Evolutionary conservation across 2,329 filamentous ascomycete genomes (phyloP), one percentile per base, ranked within the genome.

Genomic region (Cladophialophora psammophila): DNA sequence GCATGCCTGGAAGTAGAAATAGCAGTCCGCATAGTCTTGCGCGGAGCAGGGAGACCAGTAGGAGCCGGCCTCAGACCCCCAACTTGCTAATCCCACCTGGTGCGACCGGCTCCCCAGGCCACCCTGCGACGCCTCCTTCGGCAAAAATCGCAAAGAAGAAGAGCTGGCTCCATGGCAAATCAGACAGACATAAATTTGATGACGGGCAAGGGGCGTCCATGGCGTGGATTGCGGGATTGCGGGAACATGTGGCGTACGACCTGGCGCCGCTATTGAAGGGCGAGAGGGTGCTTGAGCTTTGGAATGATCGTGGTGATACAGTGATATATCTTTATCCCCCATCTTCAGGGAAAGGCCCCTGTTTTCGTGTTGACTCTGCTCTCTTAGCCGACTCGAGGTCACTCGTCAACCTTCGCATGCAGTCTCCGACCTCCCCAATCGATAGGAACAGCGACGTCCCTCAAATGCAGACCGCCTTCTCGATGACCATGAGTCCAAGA

Each of bases 251-350:
- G 32, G 76, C 83, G 3, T 90, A 88, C 70, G 86, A 87, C 71
- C 67, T 87, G 59, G 77, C 79, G 2, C 79, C 80, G 35, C 71
- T 89, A 69, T 68, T 83, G 31, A 79, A 80, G 62, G 86, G 82
- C 45, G 81, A 85, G 65, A 85, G 81, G 76, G 84, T 87, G 15
- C 74, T 80, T 5, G 88, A 90, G 72, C 75, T 90, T 8, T 90
- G 88, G 88, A 85, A 88, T 71, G 84, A 87, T 3, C 75, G 82
- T 55, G 87, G 85, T n/a, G 86, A 89, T 74, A 88, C 87, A 13
- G 82, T 84, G 67, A 81, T 90, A n/a, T 87, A 89, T 72, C 80
- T 90, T 13, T 89, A 87, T 72, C 86, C 87, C 0, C 80, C 84
- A 50, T 84, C 79, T 15, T 84, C 86, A 20, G 83, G 82, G 61